These are phyloP conservation scores for Russula sp. DNA, from an alignment of 768 basidiomycete genomes.

Conservation along the genomic window DNA sequence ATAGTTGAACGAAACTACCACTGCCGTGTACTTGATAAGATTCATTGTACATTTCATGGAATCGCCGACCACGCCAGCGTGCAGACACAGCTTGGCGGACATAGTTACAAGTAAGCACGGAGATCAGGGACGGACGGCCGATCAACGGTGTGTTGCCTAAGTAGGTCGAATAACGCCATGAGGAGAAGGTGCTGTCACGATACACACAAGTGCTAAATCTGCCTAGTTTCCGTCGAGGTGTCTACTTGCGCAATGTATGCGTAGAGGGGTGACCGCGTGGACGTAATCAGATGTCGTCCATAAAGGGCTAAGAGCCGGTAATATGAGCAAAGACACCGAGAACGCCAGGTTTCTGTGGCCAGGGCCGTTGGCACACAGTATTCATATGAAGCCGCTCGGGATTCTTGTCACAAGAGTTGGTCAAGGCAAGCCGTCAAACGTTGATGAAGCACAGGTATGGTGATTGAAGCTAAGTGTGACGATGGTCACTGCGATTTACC, in stretches of 20 bases:
- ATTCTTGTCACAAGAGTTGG: constrained; percentile 9
- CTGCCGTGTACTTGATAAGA: background rate
- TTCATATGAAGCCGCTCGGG: background rate
- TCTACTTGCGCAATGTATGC: constrained; percentile 5
- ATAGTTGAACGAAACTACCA: background rate
- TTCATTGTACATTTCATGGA: background rate
- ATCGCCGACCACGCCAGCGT: background rate
- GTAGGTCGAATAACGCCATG: constrained; percentile 7
- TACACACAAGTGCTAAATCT: background rate
- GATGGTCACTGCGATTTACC: constrained; percentile 8
- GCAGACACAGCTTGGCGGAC: background rate
- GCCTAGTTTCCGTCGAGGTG: background rate
- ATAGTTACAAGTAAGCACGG: background rate
- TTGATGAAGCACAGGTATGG: constrained; percentile 10
- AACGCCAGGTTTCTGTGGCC: constrained; percentile 4
- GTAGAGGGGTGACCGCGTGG: constrained; percentile 11
- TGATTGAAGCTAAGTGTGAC: constrained; percentile 3
- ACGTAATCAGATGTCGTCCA: constrained; percentile 1
- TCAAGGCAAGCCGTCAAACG: constrained; percentile 2
- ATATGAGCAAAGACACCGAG: constrained; percentile 9
- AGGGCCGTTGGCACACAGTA: constrained; percentile 1
- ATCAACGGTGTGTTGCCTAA: constrained; percentile 9
- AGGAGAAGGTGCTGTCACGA: background rate
- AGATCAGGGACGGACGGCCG: background rate
- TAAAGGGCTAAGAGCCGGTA: constrained; percentile 1